These are phyloP conservation scores for Hymenotorrendiella dingleyae DNA, from an alignment of 2,329 filamentous ascomycete species.

Conservation along the genomic window DNA sequence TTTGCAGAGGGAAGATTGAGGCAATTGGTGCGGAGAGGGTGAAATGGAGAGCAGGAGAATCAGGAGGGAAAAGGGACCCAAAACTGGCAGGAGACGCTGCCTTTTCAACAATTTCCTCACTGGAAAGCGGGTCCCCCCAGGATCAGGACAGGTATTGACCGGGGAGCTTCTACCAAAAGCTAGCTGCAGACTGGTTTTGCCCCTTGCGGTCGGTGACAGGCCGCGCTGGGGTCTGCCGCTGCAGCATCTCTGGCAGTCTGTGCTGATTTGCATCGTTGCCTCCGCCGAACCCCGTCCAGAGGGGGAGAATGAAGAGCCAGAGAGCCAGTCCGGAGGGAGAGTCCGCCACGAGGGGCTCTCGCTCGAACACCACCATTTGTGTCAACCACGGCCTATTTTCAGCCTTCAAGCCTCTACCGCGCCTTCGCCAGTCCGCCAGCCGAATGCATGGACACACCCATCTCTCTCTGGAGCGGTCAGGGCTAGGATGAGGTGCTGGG, in stretches of 20 bases:
- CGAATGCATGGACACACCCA: not conserved
- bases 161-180: no score
- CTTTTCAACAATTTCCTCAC: constrained; percentile 13
- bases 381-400: no score
- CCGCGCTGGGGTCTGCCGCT: no score
- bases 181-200: not conserved
- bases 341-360: no score
- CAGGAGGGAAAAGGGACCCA: constrained; percentile 4
- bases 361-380: no score
- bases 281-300: not conserved
- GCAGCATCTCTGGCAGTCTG: constrained; percentile 10
- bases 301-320: no score
- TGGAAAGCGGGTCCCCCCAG: constrained; percentile 7
- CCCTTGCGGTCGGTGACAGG: no score
- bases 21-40: constrained; percentile 4
- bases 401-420: no score
- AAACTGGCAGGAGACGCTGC: constrained; percentile 1
- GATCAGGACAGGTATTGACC: not conserved
- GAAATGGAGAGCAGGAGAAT: constrained; percentile 10
- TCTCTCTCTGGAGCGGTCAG: no score
- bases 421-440: not conserved
- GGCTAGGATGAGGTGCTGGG: no score
- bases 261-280: constrained; percentile 14
- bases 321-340: no score
- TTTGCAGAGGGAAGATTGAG: constrained; percentile 3